These are phyloP conservation scores for Aschersonia sp. DNA, from an alignment of 2,329 filamentous ascomycete species.

Conservation along the genomic window DNA sequence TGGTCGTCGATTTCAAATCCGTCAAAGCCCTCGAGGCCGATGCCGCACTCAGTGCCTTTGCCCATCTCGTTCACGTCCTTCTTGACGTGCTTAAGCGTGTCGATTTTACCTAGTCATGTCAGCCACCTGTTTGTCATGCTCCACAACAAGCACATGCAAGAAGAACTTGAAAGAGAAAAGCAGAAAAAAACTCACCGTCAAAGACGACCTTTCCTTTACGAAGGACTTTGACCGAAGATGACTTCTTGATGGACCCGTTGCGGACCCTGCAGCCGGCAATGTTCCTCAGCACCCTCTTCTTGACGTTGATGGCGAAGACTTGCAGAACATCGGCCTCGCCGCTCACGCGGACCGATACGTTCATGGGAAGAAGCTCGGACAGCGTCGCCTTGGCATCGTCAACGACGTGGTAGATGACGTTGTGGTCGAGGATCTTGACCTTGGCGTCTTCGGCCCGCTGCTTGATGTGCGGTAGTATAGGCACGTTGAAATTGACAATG, in stretches of 20 bases:
- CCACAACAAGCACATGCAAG: not conserved
- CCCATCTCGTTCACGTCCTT: slow-evolving; percentile 81
- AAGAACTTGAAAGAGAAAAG: not conserved
- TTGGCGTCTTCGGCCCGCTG: slow-evolving; percentile 54
- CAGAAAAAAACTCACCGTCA: slow-evolving; percentile 52
- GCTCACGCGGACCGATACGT: slow-evolving; percentile 53
- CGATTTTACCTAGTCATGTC: slow-evolving; percentile 49
- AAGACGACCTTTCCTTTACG: slow-evolving; percentile 58
- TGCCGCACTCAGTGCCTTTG: slow-evolving; percentile 88
- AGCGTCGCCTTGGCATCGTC: slow-evolving; percentile 59
- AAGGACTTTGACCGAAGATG: slow-evolving; percentile 55
- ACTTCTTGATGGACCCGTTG: slow-evolving; percentile 59
- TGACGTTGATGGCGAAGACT: slow-evolving; percentile 72
- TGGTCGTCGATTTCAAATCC: slow-evolving; percentile 70
- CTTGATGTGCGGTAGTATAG: slow-evolving; percentile 52
- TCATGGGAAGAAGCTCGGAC: slow-evolving; percentile 53
- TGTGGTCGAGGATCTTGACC: slow-evolving; percentile 72
- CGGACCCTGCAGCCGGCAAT: slow-evolving; percentile 81
- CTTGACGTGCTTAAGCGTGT: slow-evolving; percentile 80
- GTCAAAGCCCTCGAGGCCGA: slow-evolving; percentile 69
- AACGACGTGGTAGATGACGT: slow-evolving; percentile 68
- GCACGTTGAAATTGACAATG: slow-evolving; percentile 77
- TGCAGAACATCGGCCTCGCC: slow-evolving; percentile 81
- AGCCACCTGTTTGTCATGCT: not conserved
- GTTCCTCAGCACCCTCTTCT: slow-evolving; percentile 52